A percentile compares a stretch with the other conserved stretches of the same genome.
Conservation (phyloP, 2,329 filamentous ascomycete species). For the Capronia coronata region DNA sequence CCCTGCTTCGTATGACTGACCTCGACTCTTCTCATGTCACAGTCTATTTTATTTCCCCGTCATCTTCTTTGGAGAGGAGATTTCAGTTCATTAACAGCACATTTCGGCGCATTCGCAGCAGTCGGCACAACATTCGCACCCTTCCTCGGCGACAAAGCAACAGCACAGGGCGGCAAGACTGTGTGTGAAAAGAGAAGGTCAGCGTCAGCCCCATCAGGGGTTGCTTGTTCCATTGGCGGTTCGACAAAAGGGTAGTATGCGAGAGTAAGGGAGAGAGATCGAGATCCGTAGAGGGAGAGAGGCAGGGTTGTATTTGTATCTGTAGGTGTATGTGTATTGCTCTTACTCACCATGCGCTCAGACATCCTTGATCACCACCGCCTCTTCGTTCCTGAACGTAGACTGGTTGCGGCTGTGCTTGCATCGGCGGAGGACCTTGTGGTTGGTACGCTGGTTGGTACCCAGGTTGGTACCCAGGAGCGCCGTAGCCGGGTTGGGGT, state of each 20-base stretch:
- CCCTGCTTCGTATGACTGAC: no score
- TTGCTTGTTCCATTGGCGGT: no score
- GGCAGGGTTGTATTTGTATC: no score
- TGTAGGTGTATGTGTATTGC: no score
- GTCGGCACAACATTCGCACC: slow-evolving; percentile 58
- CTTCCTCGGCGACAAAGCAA: slow-evolving; percentile 59
- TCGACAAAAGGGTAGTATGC: no score
- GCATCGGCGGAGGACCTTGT: background rate
- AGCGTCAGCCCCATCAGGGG: no score
- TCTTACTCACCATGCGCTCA: slow-evolving; percentile 47
- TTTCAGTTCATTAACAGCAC: slow-evolving; percentile 28
- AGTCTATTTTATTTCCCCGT: no score
- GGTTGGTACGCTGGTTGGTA: background rate
- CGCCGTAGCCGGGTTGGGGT: background rate
- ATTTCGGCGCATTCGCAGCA: slow-evolving; percentile 47
- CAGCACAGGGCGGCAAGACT: slow-evolving; percentile 55
- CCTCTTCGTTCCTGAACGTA: background rate
- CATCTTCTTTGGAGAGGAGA: no score
- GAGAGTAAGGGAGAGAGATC: no score
- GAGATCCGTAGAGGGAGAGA: no score
- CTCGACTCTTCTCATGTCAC: background rate
- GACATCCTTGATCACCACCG: slow-evolving; percentile 42
- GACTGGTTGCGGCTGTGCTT: background rate
- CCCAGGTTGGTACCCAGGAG: background rate
- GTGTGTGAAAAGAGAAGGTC: no score